Evolutionary conservation across 2,329 filamentous ascomycete species (phyloP).

Genomic region (Metarhizium sp.): DNA sequence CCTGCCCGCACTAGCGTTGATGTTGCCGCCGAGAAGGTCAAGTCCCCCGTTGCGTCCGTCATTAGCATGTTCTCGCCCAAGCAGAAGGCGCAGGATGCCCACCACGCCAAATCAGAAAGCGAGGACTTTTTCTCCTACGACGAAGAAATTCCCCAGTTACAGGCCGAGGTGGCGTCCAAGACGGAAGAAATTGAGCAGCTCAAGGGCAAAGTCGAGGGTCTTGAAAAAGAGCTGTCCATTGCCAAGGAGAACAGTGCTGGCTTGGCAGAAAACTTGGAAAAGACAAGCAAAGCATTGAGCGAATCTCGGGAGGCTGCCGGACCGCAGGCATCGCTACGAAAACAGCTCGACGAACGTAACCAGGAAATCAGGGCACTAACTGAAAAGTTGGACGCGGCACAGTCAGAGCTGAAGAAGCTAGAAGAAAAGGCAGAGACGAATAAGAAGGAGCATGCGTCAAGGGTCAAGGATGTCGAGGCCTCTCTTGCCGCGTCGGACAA

Average conservation of each 20-base stretch:
- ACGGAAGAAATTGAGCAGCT: slow-evolving; percentile 62
- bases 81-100: slow-evolving; percentile 27
- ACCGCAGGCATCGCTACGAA: slow-evolving; percentile 36
- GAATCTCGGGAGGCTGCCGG: slow-evolving; percentile 32
- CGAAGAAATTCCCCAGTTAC: slow-evolving; percentile 73
- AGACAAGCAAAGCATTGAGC: slow-evolving; percentile 53
- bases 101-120: slow-evolving; percentile 19
- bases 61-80: slow-evolving; percentile 40
- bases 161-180: slow-evolving; percentile 62
- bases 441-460: slow-evolving; percentile 20
- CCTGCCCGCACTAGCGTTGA: slow-evolving; percentile 6
- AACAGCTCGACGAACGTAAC: slow-evolving; percentile 38
- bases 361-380: slow-evolving; percentile 40
- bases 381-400: slow-evolving; percentile 34
- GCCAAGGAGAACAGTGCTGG: slow-evolving; percentile 61
- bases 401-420: slow-evolving; percentile 34
- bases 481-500: slow-evolving; percentile 25
- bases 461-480: slow-evolving; percentile 25
- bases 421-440: slow-evolving; percentile 26
- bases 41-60: slow-evolving; percentile 38
- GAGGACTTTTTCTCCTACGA: slow-evolving; percentile 93
- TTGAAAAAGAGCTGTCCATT: slow-evolving; percentile 62
- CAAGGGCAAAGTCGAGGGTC: slow-evolving; percentile 54
- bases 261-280: slow-evolving; percentile 59
- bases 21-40: slow-evolving; percentile 21